Evolutionary conservation across 257 asterid genomes (phyloP).

Genomic region (Handroanthus guayacan): DNA sequence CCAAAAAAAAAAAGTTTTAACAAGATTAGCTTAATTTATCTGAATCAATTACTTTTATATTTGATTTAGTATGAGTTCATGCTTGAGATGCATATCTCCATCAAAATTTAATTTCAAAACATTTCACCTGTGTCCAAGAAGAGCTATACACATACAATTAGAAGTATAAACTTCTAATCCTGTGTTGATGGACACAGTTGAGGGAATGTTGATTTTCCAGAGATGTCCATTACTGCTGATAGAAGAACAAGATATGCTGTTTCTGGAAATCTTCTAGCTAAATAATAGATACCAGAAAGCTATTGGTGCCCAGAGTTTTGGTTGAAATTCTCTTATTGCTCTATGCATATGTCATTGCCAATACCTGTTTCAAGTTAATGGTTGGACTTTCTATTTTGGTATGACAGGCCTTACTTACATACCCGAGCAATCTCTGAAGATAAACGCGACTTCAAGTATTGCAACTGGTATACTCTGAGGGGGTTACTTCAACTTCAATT

Average conservation of each 20-base stretch:
- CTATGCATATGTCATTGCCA: conserved; percentile 3
- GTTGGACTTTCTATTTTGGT: conserved; percentile 29
- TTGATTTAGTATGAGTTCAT: neutral
- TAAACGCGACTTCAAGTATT: conserved; percentile 89
- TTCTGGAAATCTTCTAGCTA: neutral
- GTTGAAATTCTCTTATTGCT: conserved; percentile 9
- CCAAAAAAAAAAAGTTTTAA: neutral
- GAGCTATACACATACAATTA: conserved; percentile 3
- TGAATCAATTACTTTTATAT: neutral
- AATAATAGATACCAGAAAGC: neutral
- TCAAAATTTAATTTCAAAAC: neutral
- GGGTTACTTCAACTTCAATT: conserved; percentile 20
- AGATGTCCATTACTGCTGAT: conserved; percentile 20
- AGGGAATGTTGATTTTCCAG: neutral
- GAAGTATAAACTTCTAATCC: neutral
- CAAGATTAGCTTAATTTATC: conserved; percentile 17
- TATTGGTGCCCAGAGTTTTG: neutral
- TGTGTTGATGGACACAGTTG: neutral
- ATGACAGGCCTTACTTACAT: conserved; percentile 73
- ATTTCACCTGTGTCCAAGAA: neutral
- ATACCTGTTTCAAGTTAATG: conserved; percentile 28
- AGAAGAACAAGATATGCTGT: neutral
- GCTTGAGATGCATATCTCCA: neutral
- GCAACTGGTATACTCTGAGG: conserved; percentile 69
- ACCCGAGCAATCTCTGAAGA: conserved; percentile 94